Evolutionary conservation across 345 rosid species (phyloP), one percentile per base, ranked within the genome.

Genomic region (Sisymbrium irio): DNA sequence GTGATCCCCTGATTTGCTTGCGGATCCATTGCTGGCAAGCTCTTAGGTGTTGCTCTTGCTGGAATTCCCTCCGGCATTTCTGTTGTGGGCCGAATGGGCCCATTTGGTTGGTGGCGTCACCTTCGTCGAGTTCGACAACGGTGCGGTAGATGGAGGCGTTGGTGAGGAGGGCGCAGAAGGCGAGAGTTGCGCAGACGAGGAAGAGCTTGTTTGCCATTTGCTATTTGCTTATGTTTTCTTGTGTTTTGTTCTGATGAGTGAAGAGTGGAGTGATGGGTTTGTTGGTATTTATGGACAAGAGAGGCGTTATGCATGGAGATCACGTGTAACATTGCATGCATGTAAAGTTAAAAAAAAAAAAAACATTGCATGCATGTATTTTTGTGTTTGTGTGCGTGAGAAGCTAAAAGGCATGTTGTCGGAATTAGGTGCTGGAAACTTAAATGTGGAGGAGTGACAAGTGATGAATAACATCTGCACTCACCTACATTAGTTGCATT

Each of bases 181-280:
- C 49, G 19, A 15, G 49, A 44, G 49, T 44, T 44, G 49, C 49
- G 19, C 4, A 51, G 6, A 33, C 36, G 36, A 33, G 36, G 8
- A 33, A 33, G 36, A 76, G 65, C 50, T 68, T 71, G 46, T 50
- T 68, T 0, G 76, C 76, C 76, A 71, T 71, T 61, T 39, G 47
- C 0, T 39, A 22, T 22, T 9, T 19, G 10, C 18, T 17, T 59
- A 30, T 27, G 50, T 45, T 14, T 45, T 5, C 3, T 20, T 47
- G 36, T 10, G 0, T 18, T 22, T 39, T 45, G 42, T 62, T 40
- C 15, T 30, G 10, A 33, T 36, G 58, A 17, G 49, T 61, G 69
- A 46, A 13, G 65, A 57, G 30, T 61, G 61, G 28, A 25, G 30
- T 17, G 50, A 28, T 39, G 18, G 13, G 18, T 17, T 62, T 5